Conservation (phyloP, 2,329 filamentous ascomycete species). For the Penicillium sp. region DNA sequence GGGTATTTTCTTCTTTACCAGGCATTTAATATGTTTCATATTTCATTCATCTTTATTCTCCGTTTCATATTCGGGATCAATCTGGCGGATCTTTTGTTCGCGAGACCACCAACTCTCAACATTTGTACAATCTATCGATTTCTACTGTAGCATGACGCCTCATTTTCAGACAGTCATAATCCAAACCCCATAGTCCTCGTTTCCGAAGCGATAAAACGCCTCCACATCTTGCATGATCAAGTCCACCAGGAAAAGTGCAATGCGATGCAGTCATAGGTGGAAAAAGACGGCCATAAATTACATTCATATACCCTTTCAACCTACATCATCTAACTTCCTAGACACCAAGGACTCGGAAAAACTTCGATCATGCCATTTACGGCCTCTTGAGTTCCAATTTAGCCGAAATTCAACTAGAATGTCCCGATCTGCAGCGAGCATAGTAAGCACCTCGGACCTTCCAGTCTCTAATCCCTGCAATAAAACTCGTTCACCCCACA, state of each 20-base stretch:
- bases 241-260: neutral
- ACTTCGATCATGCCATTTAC: neutral
- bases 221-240: neutral
- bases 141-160: neutral
- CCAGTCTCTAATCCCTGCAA: neutral
- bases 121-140: neutral
- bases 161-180: neutral
- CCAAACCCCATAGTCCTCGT: neutral
- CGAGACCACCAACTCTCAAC: neutral
- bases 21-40: constrained; percentile 14
- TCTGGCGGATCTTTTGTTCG: neutral
- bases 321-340: too few relatives aligned
- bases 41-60: neutral
- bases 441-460: neutral
- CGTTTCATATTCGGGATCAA: neutral
- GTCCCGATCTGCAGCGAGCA: neutral
- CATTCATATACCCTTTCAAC: neutral
- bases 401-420: neutral
- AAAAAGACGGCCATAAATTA: neutral
- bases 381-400: neutral
- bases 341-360: neutral
- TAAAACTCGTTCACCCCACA: neutral
- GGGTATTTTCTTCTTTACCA: constrained; percentile 10
- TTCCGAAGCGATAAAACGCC: neutral
- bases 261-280: neutral